Evolutionary conservation across 345 rosid genomes (phyloP).

Genomic region (Boechera stricta): DNA sequence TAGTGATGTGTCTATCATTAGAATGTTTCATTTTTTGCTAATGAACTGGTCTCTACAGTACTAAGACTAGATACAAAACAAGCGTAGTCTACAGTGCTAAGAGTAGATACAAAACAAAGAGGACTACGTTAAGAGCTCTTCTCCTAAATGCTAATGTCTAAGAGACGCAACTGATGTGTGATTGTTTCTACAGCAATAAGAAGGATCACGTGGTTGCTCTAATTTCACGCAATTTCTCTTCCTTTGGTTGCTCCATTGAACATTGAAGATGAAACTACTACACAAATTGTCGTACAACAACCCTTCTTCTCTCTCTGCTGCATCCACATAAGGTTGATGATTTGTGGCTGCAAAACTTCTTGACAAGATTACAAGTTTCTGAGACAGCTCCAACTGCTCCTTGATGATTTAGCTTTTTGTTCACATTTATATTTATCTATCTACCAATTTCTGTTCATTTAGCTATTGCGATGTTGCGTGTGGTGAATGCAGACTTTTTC

Average conservation of each 20-base stretch:
- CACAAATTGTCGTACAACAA: not conserved
- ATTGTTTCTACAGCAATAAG: no score
- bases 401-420: not conserved
- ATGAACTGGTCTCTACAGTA: not conserved
- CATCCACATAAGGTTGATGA: conserved; percentile 9
- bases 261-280: not conserved
- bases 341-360: not conserved
- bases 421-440: no score
- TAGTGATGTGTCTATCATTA: no score
- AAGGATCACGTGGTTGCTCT: not conserved
- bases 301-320: not conserved
- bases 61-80: not conserved
- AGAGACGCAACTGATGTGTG: no score
- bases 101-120: not conserved
- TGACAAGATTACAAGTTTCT: not conserved
- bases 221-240: conserved; percentile 9
- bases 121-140: not conserved
- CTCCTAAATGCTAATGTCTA: no score
- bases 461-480: no score
- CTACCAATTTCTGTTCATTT: no score
- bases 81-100: not conserved
- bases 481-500: no score
- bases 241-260: conserved; percentile 22
- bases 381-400: not conserved
- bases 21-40: no score